phyloP scores from a whole-genome alignment of 2,329 filamentous ascomycete species.

The Periconia macrospinosa region DNA sequence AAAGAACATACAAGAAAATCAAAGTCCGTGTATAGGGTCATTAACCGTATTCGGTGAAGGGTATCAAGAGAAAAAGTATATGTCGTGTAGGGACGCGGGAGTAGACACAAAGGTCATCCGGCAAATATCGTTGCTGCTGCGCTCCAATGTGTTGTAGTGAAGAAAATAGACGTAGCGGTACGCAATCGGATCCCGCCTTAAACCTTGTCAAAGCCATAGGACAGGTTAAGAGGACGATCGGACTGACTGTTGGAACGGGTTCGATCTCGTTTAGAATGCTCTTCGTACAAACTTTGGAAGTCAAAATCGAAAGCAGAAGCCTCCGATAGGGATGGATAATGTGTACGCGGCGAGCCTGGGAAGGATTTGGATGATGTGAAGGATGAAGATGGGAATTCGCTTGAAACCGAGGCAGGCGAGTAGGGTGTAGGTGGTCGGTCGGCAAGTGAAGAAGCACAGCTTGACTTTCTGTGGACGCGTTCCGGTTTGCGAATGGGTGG shows the following conservation, averaged over 20 bases:
- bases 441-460: slow-evolving; percentile 34
- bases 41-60: slow-evolving; percentile 29
- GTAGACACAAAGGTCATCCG: slow-evolving; percentile 11
- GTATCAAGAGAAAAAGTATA: slow-evolving; percentile 12
- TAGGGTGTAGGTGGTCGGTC: slow-evolving; percentile 45
- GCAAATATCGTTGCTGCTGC: neutral
- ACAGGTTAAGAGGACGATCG: slow-evolving; percentile 18
- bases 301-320: slow-evolving; percentile 42
- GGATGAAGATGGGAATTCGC: slow-evolving; percentile 31
- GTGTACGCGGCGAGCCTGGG: slow-evolving; percentile 24
- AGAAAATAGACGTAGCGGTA: neutral
- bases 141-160: neutral
- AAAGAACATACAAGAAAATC: neutral
- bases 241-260: slow-evolving; percentile 14
- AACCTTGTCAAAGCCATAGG: slow-evolving; percentile 15
- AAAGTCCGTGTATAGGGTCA: slow-evolving; percentile 22
- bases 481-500: slow-evolving; percentile 36
- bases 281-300: slow-evolving; percentile 27
- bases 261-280: slow-evolving; percentile 3
- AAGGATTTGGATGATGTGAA: slow-evolving; percentile 32
- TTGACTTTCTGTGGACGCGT: slow-evolving; percentile 38
- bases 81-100: slow-evolving; percentile 7
- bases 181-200: slow-evolving; percentile 1
- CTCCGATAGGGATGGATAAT: slow-evolving; percentile 43
- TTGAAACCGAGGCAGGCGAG: slow-evolving; percentile 35